Evolutionary conservation across 176 grass and related monocot genomes (phyloP), one percentile per base, ranked within the genome.

Genomic region (Eremochloa ophiuroides): DNA sequence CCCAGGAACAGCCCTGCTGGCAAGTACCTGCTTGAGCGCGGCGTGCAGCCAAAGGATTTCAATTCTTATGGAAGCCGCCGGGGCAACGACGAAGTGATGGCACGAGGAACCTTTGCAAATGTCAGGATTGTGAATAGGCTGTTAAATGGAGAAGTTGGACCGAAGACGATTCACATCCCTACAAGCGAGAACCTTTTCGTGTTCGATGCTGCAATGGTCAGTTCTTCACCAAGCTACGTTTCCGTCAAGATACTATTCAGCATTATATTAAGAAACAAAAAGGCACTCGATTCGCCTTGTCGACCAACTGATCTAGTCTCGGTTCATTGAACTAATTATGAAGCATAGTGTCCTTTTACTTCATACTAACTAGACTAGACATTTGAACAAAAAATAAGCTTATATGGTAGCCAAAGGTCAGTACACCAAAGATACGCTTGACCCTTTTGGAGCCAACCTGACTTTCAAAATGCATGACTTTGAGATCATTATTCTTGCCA

Each of bases 81-180:
- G 10, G 47, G 47, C 29, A 74, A 74, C 6, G 71, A 74, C 3
- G 71, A 74, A 74, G 71, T 74, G 71, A 74, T 74, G 71, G 30
- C 71, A 23, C 46, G 71, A 37, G 47, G 71, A 23, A 74, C 71
- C 18, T 74, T 74, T 74, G 71, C 47, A n/a, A 74, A 97, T 72
- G 94, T 97, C 76, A 91, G 91, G 55, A 78, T 97, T 28, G 89
- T 97, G 69, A 97, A 94, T 82, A 90, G 94, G 71, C 74, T 94
- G 62, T 83, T 97, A 79, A 79, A 86, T 46, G 94, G 94, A 70
- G 94, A 97, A 64, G 91, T 80, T 77, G 94, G 91, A 31, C 94
- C 91, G 22, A 94, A 90, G 87, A 97, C 94, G 7, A 66, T 97
- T 73, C 89, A 97, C 69, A 53, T 97, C 26, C 94, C 94, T 58